Percentiles rank a stretch among this genome's conserved stretches.
These are phyloP conservation scores for Babesia bigemina DNA, from an alignment of 169 alveolate species.

Conservation along the genomic window DNA sequence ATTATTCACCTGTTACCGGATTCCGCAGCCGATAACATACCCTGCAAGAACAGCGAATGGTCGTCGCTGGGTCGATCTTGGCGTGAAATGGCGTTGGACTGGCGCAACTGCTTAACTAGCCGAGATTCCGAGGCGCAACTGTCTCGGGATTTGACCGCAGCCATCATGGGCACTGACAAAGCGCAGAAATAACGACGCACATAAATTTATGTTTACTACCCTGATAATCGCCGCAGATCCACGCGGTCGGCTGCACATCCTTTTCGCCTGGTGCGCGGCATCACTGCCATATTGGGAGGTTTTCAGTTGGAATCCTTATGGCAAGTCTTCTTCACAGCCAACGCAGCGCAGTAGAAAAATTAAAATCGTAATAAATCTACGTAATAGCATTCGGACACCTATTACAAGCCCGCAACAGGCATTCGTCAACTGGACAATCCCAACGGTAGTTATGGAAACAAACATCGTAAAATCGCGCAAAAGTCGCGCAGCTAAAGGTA, in stretches of 20 bases:
- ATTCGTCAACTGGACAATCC: too few relatives aligned
- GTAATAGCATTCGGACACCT: too few relatives aligned
- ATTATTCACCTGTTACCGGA: constrained; percentile 44
- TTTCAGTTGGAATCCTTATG: too few relatives aligned
- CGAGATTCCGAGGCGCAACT: constrained; percentile 21
- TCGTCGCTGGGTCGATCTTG: neutral
- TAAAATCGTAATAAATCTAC: too few relatives aligned
- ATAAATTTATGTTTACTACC: neutral
- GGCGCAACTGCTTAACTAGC: constrained; percentile 61
- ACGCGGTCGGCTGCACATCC: neutral
- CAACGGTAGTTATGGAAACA: constrained; percentile 16
- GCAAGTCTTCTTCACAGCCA: too few relatives aligned
- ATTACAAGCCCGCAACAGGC: too few relatives aligned
- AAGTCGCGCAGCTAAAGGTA: neutral
- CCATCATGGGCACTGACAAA: constrained; percentile 22
- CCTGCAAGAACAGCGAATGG: neutral
- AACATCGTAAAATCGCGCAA: constrained; percentile 24
- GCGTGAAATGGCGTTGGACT: constrained; percentile 47
- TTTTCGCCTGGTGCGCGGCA: too few relatives aligned
- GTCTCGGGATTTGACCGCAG: constrained; percentile 19
- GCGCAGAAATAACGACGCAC: neutral
- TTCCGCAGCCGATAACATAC: constrained; percentile 5
- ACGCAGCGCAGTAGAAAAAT: too few relatives aligned
- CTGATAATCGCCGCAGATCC: neutral
- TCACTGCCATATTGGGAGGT: too few relatives aligned